Evolutionary conservation across 2,329 filamentous ascomycete species (phyloP).

Genomic region (Tolypocladium guangdongense): DNA sequence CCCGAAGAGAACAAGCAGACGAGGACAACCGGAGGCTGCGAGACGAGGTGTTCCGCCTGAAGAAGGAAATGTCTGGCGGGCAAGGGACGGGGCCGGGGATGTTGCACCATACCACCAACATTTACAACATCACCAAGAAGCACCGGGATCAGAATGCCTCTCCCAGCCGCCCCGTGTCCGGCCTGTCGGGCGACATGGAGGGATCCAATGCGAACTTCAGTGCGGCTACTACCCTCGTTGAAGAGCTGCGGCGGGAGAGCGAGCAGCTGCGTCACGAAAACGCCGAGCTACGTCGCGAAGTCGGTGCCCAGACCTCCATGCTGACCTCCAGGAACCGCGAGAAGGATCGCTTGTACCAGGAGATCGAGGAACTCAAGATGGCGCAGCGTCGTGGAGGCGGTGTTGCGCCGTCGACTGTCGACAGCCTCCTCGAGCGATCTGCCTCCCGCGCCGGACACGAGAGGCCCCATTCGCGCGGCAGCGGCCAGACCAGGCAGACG

Average conservation of each 20-base stretch:
- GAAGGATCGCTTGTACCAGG: constrained; percentile 87
- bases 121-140: constrained; percentile 53
- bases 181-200: constrained; percentile 38
- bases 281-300: constrained; percentile 79
- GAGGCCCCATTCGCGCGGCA: constrained; percentile 64
- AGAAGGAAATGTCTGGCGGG: constrained; percentile 39
- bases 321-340: constrained; percentile 91
- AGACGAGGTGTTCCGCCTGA: constrained; percentile 71
- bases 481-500: constrained; percentile 56
- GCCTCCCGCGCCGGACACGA: constrained; percentile 68
- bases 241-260: constrained; percentile 59
- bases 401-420: constrained; percentile 57
- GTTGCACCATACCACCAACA: constrained; percentile 51
- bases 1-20: constrained; percentile 78
- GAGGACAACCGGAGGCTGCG: constrained; percentile 77
- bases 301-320: constrained; percentile 95
- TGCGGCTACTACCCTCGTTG: constrained; percentile 55
- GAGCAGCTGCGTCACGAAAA: constrained; percentile 85
- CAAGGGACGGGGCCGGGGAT: constrained; percentile 12
- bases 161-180: constrained; percentile 38
- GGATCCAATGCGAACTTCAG: constrained; percentile 42
- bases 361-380: constrained; percentile 94
- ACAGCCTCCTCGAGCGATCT: constrained; percentile 90
- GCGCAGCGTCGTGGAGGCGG: constrained; percentile 64
- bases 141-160: constrained; percentile 33